Conservation (phyloP, 108 stramenopile species). For the Conticribra weissflogii region DNA sequence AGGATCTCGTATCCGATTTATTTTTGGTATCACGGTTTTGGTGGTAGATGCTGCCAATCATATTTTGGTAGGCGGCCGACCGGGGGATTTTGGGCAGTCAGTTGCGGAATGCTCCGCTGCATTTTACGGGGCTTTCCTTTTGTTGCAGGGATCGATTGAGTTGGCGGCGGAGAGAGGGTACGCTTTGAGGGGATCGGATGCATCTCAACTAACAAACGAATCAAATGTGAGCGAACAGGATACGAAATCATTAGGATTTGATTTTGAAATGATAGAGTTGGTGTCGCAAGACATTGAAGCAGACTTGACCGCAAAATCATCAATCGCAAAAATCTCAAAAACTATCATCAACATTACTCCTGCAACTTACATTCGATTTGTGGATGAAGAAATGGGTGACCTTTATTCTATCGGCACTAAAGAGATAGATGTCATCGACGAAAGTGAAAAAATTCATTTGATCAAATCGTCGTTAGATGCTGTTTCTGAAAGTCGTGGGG, state of each 20-base stretch:
- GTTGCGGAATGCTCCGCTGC: slow-evolving; percentile 61
- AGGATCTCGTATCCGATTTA: slow-evolving; percentile 79
- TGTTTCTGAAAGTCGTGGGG: slow-evolving; percentile 38
- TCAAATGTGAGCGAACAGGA: neutral
- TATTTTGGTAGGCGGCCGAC: slow-evolving; percentile 14
- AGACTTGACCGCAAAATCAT: slow-evolving; percentile 1
- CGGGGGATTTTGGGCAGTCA: slow-evolving; percentile 22
- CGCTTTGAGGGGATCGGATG: slow-evolving; percentile 10
- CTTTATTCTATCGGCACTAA: slow-evolving; percentile 25
- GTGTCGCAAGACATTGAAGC: slow-evolving; percentile 1
- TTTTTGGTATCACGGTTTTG: slow-evolving; percentile 66
- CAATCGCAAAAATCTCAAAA: slow-evolving; percentile 24
- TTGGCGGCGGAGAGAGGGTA: slow-evolving; percentile 52
- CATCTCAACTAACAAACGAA: neutral
- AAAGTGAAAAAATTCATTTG: slow-evolving; percentile 37
- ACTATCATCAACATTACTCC: slow-evolving; percentile 46
- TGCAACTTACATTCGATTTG: slow-evolving; percentile 32
- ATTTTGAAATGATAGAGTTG: too few relatives aligned
- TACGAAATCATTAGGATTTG: too few relatives aligned
- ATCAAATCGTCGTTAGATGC: slow-evolving; percentile 29
- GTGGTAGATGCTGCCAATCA: slow-evolving; percentile 57
- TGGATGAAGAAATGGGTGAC: slow-evolving; percentile 28
- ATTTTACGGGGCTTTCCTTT: slow-evolving; percentile 57
- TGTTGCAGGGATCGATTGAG: slow-evolving; percentile 82
- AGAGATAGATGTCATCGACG: slow-evolving; percentile 10